Evolutionary conservation across 129 eudicot species (phyloP), one percentile per base, ranked within the genome.

Genomic region (Rutidosis leptorrhynchoides): DNA sequence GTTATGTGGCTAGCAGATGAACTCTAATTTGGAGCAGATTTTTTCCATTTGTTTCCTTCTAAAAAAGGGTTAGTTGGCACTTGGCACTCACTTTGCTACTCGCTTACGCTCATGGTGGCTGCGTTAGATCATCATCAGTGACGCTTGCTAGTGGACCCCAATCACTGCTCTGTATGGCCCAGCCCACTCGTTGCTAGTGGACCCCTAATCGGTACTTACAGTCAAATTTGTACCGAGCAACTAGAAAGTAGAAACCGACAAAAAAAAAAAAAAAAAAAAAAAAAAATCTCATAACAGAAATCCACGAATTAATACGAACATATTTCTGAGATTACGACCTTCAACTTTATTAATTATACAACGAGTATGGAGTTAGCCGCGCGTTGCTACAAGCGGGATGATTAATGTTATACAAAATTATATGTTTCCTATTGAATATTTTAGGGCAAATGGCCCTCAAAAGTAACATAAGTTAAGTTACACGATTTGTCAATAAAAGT

Each of bases 101-200:
- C 4, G 16, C 46, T 40, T 40, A 40, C n/a, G 46, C 46, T 40
- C n/a, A 40, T 22, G 26, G 28, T 53, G 26, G 58, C 9, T 22
- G 59, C 21, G 59, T 53, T 53, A 20, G 59, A 53, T 53, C 59
- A 53, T 10, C 59, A 53, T 22, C 6, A 53, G 59, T 53, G 29
- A 53, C 29, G 59, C 59, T 53, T 6, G 59, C 26, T 53, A 24
- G 59, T 53, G 29, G 59, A 53, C 16, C 59, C 59, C 5, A 14
- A 53, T 53, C 15, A 10, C 9, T 14, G 45, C 11, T 37, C 16
- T 10, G 11, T 40, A 40, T 12, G n/a, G 46, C n/a, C 46, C 46
- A 4, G 12, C 46, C 46, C 16, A 40, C 46, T 40, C n/a, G 46
- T 40, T 5, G 46, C 46, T 40, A 40, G 12, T 10, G n/a, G 46